Evolutionary conservation across 192 early-diverging fungal species (phyloP), one percentile per base, ranked within the genome.

Genomic region (Dimargaris cristalligena): DNA sequence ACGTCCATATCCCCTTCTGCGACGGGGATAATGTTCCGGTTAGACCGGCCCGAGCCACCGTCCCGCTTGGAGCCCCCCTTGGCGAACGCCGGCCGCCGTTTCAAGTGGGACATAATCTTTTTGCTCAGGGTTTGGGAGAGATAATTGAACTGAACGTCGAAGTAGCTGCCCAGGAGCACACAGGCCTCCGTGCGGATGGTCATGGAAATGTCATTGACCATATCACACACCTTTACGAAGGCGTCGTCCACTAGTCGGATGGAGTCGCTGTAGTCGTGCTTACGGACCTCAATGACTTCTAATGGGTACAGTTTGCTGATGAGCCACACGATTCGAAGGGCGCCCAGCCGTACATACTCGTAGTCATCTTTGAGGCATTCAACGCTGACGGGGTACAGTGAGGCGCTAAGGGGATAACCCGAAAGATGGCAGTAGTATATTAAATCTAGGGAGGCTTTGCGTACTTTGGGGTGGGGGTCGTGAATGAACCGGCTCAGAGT

Each of bases 171-270:
- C 46, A 90, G 65, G 22, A 81, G 65, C 0, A 76, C 69, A 60
- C 83, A 85, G 1, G 88, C 88, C 62, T 85, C 85, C 51, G 83
- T 82, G 13, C 88, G 75, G 34, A 90, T 77, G 11, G 67, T 63
- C 50, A 85, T 74, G 2, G 81, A 80, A 33, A 72, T 69, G 62
- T 90, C 88, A 58, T 85, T 86, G 35, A 88, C 78, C 75, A 88
- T 80, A 63, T 90, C 86, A 62, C 88, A 90, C n/a, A 83, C 70
- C 66, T 81, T 79, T 31, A 84, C 74, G 64, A 90, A 88, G 23
- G 88, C 84, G 64, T 90, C 86, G 60, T 88, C 80, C 4, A 80
- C 69, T 14, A 83, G 60, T 14, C 77, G 60, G 48, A 71, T 65
- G 29, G 52, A 59, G 47, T 71, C 70, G 29, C 49, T 26, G 13